phyloP scores from a whole-genome alignment of 257 asterid species.

The Scutellaria minor region DNA sequence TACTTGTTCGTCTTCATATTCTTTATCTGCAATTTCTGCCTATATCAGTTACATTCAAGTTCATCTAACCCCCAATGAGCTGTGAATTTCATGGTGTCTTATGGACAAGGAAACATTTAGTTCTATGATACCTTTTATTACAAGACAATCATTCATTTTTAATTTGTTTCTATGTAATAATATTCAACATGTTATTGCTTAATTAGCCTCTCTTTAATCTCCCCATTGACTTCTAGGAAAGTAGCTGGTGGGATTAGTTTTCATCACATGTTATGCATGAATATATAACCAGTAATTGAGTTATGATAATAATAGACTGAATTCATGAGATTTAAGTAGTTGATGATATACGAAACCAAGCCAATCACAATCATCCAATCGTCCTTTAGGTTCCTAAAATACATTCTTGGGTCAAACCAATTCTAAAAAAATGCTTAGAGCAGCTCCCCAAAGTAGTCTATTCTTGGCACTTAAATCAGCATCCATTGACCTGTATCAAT shows the following conservation, averaged over 20 bases:
- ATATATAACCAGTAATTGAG: slow-evolving; percentile 20
- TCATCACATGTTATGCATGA: slow-evolving; percentile 35
- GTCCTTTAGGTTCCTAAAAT: slow-evolving; percentile 22
- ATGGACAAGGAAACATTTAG: slow-evolving; percentile 36
- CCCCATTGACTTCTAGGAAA: slow-evolving; percentile 36
- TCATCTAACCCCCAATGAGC: slow-evolving; percentile 17
- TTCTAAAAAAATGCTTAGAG: slow-evolving; percentile 28
- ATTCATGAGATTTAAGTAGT: slow-evolving; percentile 30
- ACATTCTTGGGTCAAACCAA: slow-evolving; percentile 36
- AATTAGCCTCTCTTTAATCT: slow-evolving; percentile 19
- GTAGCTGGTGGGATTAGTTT: slow-evolving; percentile 39
- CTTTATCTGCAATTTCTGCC: background rate
- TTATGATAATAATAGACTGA: slow-evolving; percentile 15
- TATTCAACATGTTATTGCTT: slow-evolving; percentile 28
- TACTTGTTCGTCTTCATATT: background rate
- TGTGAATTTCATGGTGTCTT: slow-evolving; percentile 16
- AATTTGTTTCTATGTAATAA: slow-evolving; percentile 19
- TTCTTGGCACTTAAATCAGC: slow-evolving; percentile 34
- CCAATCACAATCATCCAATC: slow-evolving; percentile 40
- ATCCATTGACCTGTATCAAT: slow-evolving; percentile 43
- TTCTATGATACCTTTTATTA: slow-evolving; percentile 24
- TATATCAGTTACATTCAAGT: background rate
- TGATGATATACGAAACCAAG: slow-evolving; percentile 8
- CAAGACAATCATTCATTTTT: slow-evolving; percentile 28
- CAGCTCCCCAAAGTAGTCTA: slow-evolving; percentile 25